Conservation (phyloP, 306 rosid species). For the barrel medic (Medicago truncatula) region DNA sequence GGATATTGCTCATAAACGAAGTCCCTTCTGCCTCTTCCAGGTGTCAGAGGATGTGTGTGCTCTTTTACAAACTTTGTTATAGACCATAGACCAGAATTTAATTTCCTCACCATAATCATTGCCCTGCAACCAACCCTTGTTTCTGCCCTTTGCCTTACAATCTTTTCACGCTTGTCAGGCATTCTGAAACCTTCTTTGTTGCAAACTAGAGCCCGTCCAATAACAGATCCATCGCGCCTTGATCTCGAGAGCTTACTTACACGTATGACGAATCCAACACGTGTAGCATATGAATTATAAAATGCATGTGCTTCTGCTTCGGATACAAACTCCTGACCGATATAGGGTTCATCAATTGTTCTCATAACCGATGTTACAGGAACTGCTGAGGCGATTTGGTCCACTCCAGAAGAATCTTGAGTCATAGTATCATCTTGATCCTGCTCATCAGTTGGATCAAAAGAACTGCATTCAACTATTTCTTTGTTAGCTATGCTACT, state of each 20-base stretch:
- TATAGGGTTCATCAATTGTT: slow-evolving; percentile 73
- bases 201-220: slow-evolving; percentile 96
- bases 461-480: slow-evolving; percentile 65
- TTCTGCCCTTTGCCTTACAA: slow-evolving; percentile 96
- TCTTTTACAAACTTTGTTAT: slow-evolving; percentile 87
- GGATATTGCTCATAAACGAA: slow-evolving; percentile 85
- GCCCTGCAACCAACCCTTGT: slow-evolving; percentile 98
- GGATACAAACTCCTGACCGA: slow-evolving; percentile 91
- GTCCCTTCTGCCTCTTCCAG: slow-evolving; percentile 89
- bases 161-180: slow-evolving; percentile 95
- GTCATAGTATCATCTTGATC: slow-evolving; percentile 57
- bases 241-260: slow-evolving; percentile 97
- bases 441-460: slow-evolving; percentile 62
- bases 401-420: slow-evolving; percentile 64
- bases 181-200: slow-evolving; percentile 96
- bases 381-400: slow-evolving; percentile 50
- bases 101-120: slow-evolving; percentile 90
- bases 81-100: slow-evolving; percentile 86
- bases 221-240: slow-evolving; percentile 93
- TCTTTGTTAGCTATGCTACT: slow-evolving; percentile 57
- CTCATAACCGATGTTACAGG: slow-evolving; percentile 52
- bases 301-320: slow-evolving; percentile 93
- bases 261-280: slow-evolving; percentile 83
- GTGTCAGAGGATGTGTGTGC: slow-evolving; percentile 83
- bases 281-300: slow-evolving; percentile 90